These are phyloP conservation scores for Saccharum hybrid DNA, from an alignment of 202 grass and related monocot species.

Conservation along the genomic window DNA sequence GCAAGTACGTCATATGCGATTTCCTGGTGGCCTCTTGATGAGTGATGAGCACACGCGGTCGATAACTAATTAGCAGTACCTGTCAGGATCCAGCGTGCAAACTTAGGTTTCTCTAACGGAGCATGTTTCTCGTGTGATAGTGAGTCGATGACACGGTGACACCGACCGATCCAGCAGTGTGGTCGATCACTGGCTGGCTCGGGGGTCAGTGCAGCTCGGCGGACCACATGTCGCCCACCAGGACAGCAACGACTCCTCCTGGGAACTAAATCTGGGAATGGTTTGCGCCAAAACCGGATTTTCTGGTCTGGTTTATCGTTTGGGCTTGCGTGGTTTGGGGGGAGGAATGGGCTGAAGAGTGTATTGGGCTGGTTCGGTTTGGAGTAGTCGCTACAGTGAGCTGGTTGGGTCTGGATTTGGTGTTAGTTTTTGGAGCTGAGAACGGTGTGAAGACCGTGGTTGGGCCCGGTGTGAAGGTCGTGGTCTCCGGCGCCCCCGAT, in stretches of 20 bases:
- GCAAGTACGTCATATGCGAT: not conserved
- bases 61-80: not conserved
- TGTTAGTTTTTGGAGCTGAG: no score
- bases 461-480: no score
- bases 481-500: no score
- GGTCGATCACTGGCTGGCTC: not conserved
- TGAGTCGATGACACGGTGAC: not conserved
- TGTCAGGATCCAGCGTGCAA: slow-evolving; percentile 48
- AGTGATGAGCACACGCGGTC: not conserved
- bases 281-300: no score
- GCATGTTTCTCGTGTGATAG: slow-evolving; percentile 39
- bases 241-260: slow-evolving; percentile 11
- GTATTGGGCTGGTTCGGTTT: no score
- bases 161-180: not conserved
- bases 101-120: slow-evolving; percentile 37
- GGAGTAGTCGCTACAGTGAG: no score
- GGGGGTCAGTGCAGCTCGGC: not conserved
- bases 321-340: no score
- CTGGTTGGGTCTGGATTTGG: no score
- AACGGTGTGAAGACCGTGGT: no score
- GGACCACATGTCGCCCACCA: not conserved
- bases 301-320: no score
- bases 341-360: no score
- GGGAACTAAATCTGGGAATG: no score
- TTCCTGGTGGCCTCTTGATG: not conserved